A percentile compares a stretch with the other conserved stretches of the same genome.
These are phyloP conservation scores for Cordyceps fumosorosea DNA, from an alignment of 2,329 filamentous ascomycete species.

Conservation along the genomic window DNA sequence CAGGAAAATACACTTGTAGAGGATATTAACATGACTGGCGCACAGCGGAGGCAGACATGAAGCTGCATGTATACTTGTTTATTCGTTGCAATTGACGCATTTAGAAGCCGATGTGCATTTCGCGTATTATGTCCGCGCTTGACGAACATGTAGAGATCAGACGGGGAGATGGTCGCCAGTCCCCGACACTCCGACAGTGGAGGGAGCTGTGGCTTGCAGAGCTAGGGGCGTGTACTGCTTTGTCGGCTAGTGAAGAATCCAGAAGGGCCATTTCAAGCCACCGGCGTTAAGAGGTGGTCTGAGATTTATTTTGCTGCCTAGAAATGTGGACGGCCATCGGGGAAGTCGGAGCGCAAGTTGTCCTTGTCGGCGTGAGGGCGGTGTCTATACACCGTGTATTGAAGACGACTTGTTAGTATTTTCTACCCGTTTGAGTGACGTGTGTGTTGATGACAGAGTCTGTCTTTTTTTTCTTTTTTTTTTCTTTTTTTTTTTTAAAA, in stretches of 20 bases:
- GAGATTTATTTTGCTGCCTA: constrained; percentile 2
- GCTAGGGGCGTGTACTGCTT: background rate
- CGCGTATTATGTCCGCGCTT: too few species aligned
- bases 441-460: too few species aligned
- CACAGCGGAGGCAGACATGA: constrained; percentile 1
- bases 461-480: too few species aligned
- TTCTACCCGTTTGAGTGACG: too few species aligned
- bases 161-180: background rate
- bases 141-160: background rate
- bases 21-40: constrained; percentile 5
- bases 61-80: constrained; percentile 4
- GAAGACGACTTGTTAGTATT: too few species aligned
- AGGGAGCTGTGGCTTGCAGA: background rate
- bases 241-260: background rate
- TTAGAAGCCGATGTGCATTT: background rate
- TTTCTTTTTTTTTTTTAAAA: too few species aligned
- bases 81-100: background rate
- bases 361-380: too few species aligned
- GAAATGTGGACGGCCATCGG: constrained; percentile 6
- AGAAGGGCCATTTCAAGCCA: background rate
- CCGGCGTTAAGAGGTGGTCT: background rate
- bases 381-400: too few species aligned
- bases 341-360: too few species aligned
- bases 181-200: background rate
- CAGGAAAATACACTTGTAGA: background rate